Base-by-base conservation (phyloP, 177 flowering plant species). In the Vitis hybrid region DNA sequence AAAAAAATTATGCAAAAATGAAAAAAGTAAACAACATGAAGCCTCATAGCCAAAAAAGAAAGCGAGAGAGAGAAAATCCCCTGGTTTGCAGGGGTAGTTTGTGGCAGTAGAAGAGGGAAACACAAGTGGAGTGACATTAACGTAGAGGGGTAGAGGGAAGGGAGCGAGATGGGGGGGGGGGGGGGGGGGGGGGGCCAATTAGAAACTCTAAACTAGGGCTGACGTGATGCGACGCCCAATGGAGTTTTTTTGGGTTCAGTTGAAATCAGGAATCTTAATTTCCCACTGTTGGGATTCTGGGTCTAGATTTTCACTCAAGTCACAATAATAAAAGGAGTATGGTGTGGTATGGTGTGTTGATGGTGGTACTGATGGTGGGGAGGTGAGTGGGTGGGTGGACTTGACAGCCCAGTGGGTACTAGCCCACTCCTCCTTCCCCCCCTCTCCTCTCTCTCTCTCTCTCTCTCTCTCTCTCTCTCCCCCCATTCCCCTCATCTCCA, bases 271-370 rank as follows among this genome's bases (percentile, higher is more conserved):
- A 56, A 70, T 72, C 67, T 59, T 76, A 81, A 75, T 82, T 76
- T 81, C 48, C 48, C 13, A 80, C 85, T 82, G 83, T 76, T 63
- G 83, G 52, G 85, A 82, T 82, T 80, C 83, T 74, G 76, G 57
- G 71, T 72, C 67, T 59, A 76, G 83, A 75, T 82, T 76, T 81
- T 73, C n/a, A n/a, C n/a, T 71, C 60, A 56, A 27, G n/a, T 56
- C 63, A 30, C 65, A 52, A 71, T 71, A 66, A 68, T 74, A 74
- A 74, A 69, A 75, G 27, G 69, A 59, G 62, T 52, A 74, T 64
- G 78, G 78, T 14, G 67, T n/a, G 64, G 70, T 12, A 30, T 21
- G 62, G 62, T 60, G 72, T 50, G 60, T 14, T 60, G 32, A 58
- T 72, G 54, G 32, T 55, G 58, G 35, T 67, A 50, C 27, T 18